Evolutionary conservation across 106 monocot genomes (phyloP).

Genomic region (Acorus gramineus): DNA sequence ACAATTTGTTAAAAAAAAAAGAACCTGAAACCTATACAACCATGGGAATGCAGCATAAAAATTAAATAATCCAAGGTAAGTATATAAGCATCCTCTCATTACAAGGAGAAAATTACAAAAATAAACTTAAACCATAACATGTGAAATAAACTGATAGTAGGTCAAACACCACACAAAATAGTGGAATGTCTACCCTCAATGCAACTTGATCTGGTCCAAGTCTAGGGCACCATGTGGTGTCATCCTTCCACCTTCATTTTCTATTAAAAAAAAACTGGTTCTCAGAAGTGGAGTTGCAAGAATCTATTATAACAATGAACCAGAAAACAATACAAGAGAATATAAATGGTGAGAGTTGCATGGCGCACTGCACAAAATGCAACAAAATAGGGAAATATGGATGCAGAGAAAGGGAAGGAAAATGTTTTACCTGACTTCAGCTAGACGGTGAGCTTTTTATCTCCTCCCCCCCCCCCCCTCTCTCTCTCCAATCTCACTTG

Average conservation of each 20-base stretch:
- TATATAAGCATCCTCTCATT: no score
- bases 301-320: conserved; percentile 22
- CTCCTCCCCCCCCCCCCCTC: no score
- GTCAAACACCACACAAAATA: no score
- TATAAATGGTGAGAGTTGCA: not conserved
- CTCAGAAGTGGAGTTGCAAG: conserved; percentile 4
- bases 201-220: conserved; percentile 67
- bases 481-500: conserved; percentile 22
- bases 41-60: no score
- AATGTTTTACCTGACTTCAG: conserved; percentile 35
- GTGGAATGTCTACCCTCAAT: conserved; percentile 28
- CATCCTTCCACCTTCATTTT: conserved; percentile 18
- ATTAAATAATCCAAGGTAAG: no score
- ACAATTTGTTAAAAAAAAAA: no score
- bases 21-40: no score
- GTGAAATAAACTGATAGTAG: no score
- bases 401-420: not conserved
- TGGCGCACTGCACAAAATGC: not conserved
- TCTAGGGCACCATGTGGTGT: conserved; percentile 29
- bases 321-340: not conserved
- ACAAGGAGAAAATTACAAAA: no score
- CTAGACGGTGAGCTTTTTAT: conserved; percentile 32
- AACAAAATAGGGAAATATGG: not conserved
- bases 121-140: no score
- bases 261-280: conserved; percentile 2